Base-by-base conservation (phyloP, 1,284 basidiomycete species). In the Ustilago nuda region DNA sequence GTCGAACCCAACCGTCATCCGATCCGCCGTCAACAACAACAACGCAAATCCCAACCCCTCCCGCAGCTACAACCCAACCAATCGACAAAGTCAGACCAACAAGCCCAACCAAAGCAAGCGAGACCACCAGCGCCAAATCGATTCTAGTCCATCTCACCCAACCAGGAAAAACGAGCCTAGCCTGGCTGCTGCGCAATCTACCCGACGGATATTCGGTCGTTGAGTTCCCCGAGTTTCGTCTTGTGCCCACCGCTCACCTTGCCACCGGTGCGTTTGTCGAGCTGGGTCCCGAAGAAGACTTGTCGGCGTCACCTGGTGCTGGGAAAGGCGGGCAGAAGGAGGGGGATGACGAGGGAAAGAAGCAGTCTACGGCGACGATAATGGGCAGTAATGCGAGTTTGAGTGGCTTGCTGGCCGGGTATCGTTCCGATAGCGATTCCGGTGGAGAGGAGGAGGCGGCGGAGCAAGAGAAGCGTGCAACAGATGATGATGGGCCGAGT, bases 181-280 rank as follows among this genome's bases (percentile, higher is more conserved):
- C 8, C 13, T 50, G 27, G 12, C 37, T 72, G 5, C 55, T 72
- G 1, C 56, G 52, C 8, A 64, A 33, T 3, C 17, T 73, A 0
- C 71, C 71, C 2, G 61, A 61, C 8, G 62, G 62, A 13, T 73
- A 61, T 32, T 45, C 43, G 3, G 59, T 73, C 0, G 66, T 73
- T 9, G 71, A 73, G 41, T 68, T 59, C 32, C 61, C 66, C 19
- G 66, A 68, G 11, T 7, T 73, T 12, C 62, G 59, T 9, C 9
- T 73, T 17, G 33, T 66, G 0, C 5, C 52, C n/a, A 19, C 43
- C n/a, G 1, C n/a, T 11, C 43, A 45, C 4, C 17, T 45, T 15
- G 17, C 11, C 39, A 11, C 23, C 23, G 23, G 23, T 27, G 23
- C 0, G 23, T 3, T 27, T 27, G 23, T 27, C 23, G 23, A 27